Evolutionary conservation across 352 stramenopile species (phyloP).

Genomic region (Globisporangium polare): DNA sequence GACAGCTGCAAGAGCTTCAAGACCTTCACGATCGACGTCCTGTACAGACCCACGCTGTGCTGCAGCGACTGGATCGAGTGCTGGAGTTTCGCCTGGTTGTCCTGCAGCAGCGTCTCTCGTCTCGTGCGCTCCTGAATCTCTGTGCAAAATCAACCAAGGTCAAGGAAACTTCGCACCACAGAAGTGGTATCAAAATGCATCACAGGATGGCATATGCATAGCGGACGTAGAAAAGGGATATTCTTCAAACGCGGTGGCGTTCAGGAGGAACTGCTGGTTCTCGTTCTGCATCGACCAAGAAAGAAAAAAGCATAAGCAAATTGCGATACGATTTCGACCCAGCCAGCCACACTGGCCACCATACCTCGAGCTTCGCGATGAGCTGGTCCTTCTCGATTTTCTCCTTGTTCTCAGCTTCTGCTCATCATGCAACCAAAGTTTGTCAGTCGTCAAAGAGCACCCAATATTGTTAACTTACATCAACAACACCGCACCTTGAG

Average conservation of each 20-base stretch:
- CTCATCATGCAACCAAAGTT: not conserved
- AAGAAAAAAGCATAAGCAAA: too few relatives aligned
- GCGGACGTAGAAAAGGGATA: slow-evolving; percentile 48
- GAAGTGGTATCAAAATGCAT: not conserved
- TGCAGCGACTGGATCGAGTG: slow-evolving; percentile 58
- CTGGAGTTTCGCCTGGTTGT: slow-evolving; percentile 63
- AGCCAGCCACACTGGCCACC: too few relatives aligned
- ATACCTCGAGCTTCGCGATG: slow-evolving; percentile 74
- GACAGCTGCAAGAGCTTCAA: slow-evolving; percentile 51
- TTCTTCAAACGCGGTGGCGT: slow-evolving; percentile 83
- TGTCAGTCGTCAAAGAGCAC: not conserved
- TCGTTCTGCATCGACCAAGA: slow-evolving; percentile 35
- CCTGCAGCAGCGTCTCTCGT: slow-evolving; percentile 57
- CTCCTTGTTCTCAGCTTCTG: slow-evolving; percentile 17
- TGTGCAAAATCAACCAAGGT: slow-evolving; percentile 47
- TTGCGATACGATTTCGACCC: too few relatives aligned
- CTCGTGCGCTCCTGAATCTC: slow-evolving; percentile 78
- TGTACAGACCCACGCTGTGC: slow-evolving; percentile 45
- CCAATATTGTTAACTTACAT: not conserved
- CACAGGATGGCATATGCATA: slow-evolving; percentile 12
- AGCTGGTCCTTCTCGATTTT: slow-evolving; percentile 39
- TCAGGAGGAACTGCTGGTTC: slow-evolving; percentile 82
- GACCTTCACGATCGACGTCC: slow-evolving; percentile 49
- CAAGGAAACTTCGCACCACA: slow-evolving; percentile 29
- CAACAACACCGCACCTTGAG: slow-evolving; percentile 29